These are phyloP conservation scores for Trichosporon inkin DNA, from an alignment of 1,284 basidiomycete species.

Conservation along the genomic window DNA sequence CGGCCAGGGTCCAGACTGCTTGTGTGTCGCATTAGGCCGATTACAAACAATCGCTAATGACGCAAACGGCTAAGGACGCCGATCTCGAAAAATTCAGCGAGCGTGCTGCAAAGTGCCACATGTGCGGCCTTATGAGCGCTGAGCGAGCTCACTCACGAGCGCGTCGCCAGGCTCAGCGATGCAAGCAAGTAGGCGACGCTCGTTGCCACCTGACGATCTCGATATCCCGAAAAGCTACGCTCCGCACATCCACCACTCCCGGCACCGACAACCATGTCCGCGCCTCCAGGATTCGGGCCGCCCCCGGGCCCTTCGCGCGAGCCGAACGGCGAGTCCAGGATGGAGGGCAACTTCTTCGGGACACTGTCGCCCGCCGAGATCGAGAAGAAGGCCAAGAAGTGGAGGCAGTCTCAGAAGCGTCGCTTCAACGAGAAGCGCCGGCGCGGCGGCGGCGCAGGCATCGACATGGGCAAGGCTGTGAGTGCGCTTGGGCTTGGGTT, in stretches of 20 bases:
- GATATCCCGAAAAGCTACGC: neutral
- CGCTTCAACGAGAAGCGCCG: constrained; percentile 49
- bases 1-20: too few relatives aligned
- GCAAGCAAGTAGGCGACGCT: too few relatives aligned
- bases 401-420: constrained; percentile 47
- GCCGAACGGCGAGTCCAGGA: constrained; percentile 31
- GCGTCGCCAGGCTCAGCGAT: neutral
- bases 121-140: neutral
- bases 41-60: neutral
- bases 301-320: constrained; percentile 11
- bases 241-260: constrained; percentile 8
- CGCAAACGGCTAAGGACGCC: neutral
- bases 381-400: constrained; percentile 51
- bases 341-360: constrained; percentile 48
- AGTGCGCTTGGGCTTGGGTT: constrained; percentile 21
- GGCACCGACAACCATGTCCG: constrained; percentile 37
- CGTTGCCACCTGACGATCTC: constrained; percentile 3
- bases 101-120: neutral
- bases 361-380: constrained; percentile 48
- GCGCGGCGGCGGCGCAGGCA: constrained; percentile 47
- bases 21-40: too few relatives aligned
- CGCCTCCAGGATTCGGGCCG: constrained; percentile 47
- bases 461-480: constrained; percentile 51
- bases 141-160: neutral
- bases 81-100: neutral